Evolutionary conservation across 257 asterid species (phyloP), one percentile per base, ranked within the genome.

Genomic region (Oldenlandia corymbosa): DNA sequence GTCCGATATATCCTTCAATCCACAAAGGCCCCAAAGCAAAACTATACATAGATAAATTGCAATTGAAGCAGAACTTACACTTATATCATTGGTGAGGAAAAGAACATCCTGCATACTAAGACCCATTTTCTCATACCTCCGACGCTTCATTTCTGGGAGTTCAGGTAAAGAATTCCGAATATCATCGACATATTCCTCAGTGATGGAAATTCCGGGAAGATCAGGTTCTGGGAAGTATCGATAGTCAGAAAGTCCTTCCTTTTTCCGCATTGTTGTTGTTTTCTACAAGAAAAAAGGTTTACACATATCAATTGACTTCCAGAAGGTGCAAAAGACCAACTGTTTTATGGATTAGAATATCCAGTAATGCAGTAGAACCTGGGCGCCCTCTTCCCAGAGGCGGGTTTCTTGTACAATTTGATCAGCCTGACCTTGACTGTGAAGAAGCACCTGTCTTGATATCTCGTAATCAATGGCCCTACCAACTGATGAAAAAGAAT

Each of bases 151-250:
- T 85, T 93, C 99, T 14, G 99, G 99, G 67, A 93, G 80, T 80
- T 93, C 99, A 60, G 99, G 99, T 66, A 93, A 81, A 18, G 94
- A 87, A 66, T 72, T 70, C 53, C 73, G 86, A 63, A 90, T 76
- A 28, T 36, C 64, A 54, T 79, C 75, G 63, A 90, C 72, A 67
- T 81, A 93, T 37, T 84, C 96, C 69, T 85, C 71, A 23, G 68
- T 89, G 67, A 90, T 83, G 76, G 79, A 43, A 71, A 93, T 96
- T 50, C 87, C 94, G 9, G 96, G 99, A 79, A 93, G 96, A 83
- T 93, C 99, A 20, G 97, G 99, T 81, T 93, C 99, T 3, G 99
- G 99, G 78, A 93, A 93, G 78, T 93, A 93, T 39, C 97, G 91
- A 73, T 93, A 92, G 72, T 92, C 99, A 50, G 99, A 45, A 68